These are phyloP conservation scores for Penicillium janthinellum DNA, from an alignment of 2,329 filamentous ascomycete species.

Conservation along the genomic window DNA sequence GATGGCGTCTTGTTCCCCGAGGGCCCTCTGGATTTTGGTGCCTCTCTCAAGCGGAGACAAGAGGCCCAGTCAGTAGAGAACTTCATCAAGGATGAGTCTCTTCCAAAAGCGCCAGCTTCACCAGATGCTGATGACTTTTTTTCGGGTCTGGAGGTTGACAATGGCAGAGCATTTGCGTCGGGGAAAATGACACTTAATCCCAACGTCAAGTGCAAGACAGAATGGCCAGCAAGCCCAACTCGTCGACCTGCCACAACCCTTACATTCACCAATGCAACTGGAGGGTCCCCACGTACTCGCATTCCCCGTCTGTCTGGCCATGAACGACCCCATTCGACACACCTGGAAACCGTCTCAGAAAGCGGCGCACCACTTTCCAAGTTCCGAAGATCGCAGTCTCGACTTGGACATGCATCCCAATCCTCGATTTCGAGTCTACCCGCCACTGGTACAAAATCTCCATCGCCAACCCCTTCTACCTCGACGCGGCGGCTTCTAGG, in stretches of 20 bases:
- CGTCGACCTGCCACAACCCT: constrained; percentile 76
- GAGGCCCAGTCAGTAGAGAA: constrained; percentile 42
- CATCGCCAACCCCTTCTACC: constrained; percentile 59
- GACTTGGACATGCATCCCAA: constrained; percentile 67
- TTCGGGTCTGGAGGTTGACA: constrained; percentile 81
- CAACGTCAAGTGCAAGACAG: constrained; percentile 84
- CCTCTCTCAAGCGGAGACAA: constrained; percentile 73
- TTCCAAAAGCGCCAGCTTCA: constrained; percentile 19
- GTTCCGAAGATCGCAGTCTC: constrained; percentile 65
- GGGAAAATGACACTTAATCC: constrained; percentile 83
- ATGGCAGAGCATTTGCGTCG: constrained; percentile 77
- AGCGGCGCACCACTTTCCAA: constrained; percentile 72
- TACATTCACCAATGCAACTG: constrained; percentile 84
- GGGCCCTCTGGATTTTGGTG: constrained; percentile 79
- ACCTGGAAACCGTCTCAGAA: constrained; percentile 89
- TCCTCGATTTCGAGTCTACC: constrained; percentile 68
- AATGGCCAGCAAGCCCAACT: constrained; percentile 68
- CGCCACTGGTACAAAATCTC: constrained; percentile 62
- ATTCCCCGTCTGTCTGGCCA: constrained; percentile 76
- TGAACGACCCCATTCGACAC: constrained; percentile 69
- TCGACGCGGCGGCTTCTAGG: constrained; percentile 64
- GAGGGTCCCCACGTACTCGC: constrained; percentile 59
- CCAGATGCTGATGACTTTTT: constrained; percentile 72
- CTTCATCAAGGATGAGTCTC: constrained; percentile 36
- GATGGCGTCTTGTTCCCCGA: constrained; percentile 84